A percentile compares a stretch with the other conserved stretches of the same genome.
Evolutionary conservation across 116 monocot species (phyloP).

Genomic region (Trichopus zeylanicus): DNA sequence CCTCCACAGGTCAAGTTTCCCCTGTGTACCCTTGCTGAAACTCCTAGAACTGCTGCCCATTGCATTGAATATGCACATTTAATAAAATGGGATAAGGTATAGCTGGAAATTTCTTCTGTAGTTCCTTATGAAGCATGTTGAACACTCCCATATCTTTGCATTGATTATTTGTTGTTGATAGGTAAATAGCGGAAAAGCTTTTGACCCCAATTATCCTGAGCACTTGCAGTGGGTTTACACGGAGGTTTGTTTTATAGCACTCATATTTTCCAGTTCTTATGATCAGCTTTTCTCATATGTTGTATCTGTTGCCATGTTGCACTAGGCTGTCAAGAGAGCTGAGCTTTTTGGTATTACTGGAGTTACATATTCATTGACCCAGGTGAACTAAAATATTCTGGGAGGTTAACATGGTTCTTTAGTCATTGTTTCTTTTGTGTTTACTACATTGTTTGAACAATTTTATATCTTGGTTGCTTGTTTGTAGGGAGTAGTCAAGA

Average conservation of each 20-base stretch:
- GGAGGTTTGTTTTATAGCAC: slow-evolving; percentile 75
- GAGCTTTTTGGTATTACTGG: slow-evolving; percentile 96
- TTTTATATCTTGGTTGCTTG: neutral
- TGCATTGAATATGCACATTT: slow-evolving; percentile 99
- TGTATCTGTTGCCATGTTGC: neutral
- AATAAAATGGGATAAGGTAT: slow-evolving; percentile 97
- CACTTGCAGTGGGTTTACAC: slow-evolving; percentile 98
- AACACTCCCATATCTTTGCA: neutral
- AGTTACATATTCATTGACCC: slow-evolving; percentile 94
- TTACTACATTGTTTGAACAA: neutral
- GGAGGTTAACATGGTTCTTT: neutral
- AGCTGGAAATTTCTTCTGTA: neutral
- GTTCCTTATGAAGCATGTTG: too few relatives aligned
- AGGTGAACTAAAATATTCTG: slow-evolving; percentile 31
- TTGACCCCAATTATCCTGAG: slow-evolving; percentile 95
- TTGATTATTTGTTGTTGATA: slow-evolving; percentile 10
- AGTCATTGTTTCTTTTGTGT: neutral
- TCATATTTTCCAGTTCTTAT: too few relatives aligned
- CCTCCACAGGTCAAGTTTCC: slow-evolving; percentile 99
- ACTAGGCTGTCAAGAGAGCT: slow-evolving; percentile 91
- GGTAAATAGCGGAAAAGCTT: slow-evolving; percentile 78
- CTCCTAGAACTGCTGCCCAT: slow-evolving; percentile 98
- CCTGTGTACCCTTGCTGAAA: slow-evolving; percentile 98
- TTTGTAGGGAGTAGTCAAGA: slow-evolving; percentile 95
- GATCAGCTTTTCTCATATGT: slow-evolving; percentile 5